Conservation (phyloP, 495 filamentous ascomycete species). For the Neurospora sp. region DNA sequence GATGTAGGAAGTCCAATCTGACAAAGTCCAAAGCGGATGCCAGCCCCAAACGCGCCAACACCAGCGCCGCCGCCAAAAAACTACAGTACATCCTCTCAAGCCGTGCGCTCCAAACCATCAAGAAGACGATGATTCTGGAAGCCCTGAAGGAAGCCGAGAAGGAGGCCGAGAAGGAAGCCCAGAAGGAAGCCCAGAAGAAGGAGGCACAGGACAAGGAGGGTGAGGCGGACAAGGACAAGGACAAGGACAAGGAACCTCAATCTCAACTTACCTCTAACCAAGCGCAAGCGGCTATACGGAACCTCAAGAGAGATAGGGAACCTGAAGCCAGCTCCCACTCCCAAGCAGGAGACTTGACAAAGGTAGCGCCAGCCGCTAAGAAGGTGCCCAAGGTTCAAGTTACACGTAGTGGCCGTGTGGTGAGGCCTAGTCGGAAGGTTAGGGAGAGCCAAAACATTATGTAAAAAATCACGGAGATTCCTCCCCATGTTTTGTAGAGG, state of each 20-base stretch:
- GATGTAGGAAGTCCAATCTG: too few relatives aligned
- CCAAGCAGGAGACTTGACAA: too few relatives aligned
- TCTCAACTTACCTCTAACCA: neutral
- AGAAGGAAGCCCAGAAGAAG: neutral
- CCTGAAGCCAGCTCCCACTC: neutral
- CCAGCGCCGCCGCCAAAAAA: neutral
- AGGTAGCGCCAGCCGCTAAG: too few relatives aligned
- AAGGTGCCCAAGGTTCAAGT: too few relatives aligned
- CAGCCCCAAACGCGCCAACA: neutral
- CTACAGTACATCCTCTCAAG: neutral
- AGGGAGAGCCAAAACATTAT: too few relatives aligned
- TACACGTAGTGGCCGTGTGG: neutral
- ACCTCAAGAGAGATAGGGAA: neutral
- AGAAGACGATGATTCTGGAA: neutral
- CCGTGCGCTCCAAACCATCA: neutral
- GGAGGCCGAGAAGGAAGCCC: too few relatives aligned
- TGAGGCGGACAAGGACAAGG: neutral
- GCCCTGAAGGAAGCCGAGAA: too few relatives aligned
- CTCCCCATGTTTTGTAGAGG: too few relatives aligned
- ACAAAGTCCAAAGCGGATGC: neutral
- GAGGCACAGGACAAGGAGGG: neutral
- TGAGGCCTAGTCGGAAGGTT: neutral
- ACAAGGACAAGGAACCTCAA: neutral
- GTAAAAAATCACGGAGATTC: too few relatives aligned
- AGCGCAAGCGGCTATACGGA: neutral